phyloP scores from a whole-genome alignment of 1,284 basidiomycete genomes.

The Ceratobasidium sp. region DNA sequence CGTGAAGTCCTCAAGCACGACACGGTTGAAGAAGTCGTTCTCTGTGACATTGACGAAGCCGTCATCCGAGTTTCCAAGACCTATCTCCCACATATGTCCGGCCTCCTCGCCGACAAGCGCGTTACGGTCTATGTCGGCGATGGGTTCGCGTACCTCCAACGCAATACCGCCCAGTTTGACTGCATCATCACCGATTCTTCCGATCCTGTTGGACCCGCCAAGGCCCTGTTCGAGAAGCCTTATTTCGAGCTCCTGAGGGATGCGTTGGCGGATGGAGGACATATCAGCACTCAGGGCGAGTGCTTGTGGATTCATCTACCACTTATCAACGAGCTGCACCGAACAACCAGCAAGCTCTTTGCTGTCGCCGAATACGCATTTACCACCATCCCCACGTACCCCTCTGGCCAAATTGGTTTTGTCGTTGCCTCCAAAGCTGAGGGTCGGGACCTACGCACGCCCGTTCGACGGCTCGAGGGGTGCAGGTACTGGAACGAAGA shows the following conservation, averaged over 20 bases:
- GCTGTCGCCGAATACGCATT: conserved; percentile 90
- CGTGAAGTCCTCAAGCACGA: conserved; percentile 97
- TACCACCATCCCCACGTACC: conserved; percentile 98
- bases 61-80: conserved; percentile 95
- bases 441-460: conserved; percentile 74
- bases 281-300: conserved; percentile 97
- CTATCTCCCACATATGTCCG: conserved; percentile 95
- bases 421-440: conserved; percentile 88
- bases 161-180: conserved; percentile 92
- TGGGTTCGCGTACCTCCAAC: conserved; percentile 96
- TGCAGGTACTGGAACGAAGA: conserved; percentile 90
- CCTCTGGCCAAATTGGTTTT: conserved; percentile 97
- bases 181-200: conserved; percentile 99
- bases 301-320: conserved; percentile 95
- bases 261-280: conserved; percentile 89
- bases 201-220: conserved; percentile 96
- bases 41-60: conserved; percentile 99
- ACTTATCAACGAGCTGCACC: conserved; percentile 83
- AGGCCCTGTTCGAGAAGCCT: conserved; percentile 94
- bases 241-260: conserved; percentile 96
- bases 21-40: conserved; percentile 89
- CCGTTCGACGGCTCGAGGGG: conserved; percentile 73
- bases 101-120: conserved; percentile 82
- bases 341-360: conserved; percentile 83
- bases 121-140: conserved; percentile 94